Base-by-base conservation (phyloP, 2,329 filamentous ascomycete genomes). In the Exophiala lecanii-corni region DNA sequence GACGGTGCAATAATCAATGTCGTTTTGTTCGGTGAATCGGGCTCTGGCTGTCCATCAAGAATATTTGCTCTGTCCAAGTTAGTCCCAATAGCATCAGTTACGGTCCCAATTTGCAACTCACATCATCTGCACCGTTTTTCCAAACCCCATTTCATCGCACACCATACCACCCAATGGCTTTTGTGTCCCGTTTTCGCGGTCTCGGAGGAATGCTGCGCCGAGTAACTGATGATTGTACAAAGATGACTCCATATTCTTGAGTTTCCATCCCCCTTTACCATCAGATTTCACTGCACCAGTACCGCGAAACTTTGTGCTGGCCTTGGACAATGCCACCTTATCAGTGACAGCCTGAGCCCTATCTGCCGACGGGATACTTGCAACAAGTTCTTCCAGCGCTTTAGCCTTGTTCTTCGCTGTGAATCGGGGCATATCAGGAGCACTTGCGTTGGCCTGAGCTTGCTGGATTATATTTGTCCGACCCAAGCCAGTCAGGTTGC, bases 91-190 rank as follows among this genome's bases (percentile, higher is more conserved):
- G 33, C 13, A n/a, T n/a, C n/a, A n/a, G n/a, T n/a, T n/a, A n/a
- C n/a, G n/a, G n/a, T n/a, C n/a, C n/a, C n/a, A n/a, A n/a, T n/a
- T n/a, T n/a, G 5, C 37, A 19, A 40, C 54, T 63, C 59, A 57
- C 30, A 68, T 55, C 28, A 60, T 57, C 40, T 62, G 60, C 2
- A 66, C 56, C 0, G 64, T 66, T 46, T 68, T 69, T 1, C 66
- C 66, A 19, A 67, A 61, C 0, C 66, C 66, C 66, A 68, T 68
- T 7, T 60, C 57, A 39, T 69, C 66, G 20, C 62, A 64, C 1
- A 66, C 55, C 13, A 69, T 53, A 0, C 66, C 66, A 4, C 66
- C 66, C 12, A 38, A 46, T 1, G 64, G 62, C 32, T 39, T 46
- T 37, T 31, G 19, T 1, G 36, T 33, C 13, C 40, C 37, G 30